Percentiles rank a stretch among this genome's conserved stretches.
These are phyloP conservation scores for Monilinia fructigena DNA, from an alignment of 2,329 filamentous ascomycete genomes.

Conservation along the genomic window DNA sequence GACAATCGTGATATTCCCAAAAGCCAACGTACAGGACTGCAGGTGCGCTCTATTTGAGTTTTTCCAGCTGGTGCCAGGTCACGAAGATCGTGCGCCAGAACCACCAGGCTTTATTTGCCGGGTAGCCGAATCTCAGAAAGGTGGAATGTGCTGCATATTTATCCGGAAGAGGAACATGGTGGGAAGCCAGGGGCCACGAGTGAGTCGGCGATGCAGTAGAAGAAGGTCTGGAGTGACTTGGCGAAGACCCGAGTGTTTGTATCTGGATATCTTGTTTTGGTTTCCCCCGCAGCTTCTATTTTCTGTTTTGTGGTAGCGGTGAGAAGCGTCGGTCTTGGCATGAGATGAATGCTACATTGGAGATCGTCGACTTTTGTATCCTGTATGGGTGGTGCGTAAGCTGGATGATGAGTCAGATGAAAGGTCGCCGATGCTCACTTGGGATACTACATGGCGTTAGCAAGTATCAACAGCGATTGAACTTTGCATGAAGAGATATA, in stretches of 20 bases:
- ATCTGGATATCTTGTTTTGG: neutral
- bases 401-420: conserved; percentile 8
- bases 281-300: neutral
- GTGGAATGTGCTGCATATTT: neutral
- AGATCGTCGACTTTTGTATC: neutral
- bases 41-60: neutral
- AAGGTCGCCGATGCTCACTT: conserved; percentile 11
- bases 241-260: conserved; percentile 7
- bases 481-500: neutral
- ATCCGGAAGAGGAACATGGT: neutral
- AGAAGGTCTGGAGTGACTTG: neutral
- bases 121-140: neutral
- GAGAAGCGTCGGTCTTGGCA: neutral
- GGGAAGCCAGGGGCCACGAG: neutral
- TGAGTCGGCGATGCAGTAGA: conserved; percentile 6
- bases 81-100: too few relatives aligned
- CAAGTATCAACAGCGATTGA: neutral
- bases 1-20: neutral
- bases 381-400: neutral
- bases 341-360: neutral
- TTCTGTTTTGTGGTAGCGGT: neutral
- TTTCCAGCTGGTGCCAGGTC: neutral
- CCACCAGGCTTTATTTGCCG: too few relatives aligned
- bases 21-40: neutral
- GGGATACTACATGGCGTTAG: neutral